phyloP scores from a whole-genome alignment of 75 land plant species.

The Cunninghamia lanceolata region DNA sequence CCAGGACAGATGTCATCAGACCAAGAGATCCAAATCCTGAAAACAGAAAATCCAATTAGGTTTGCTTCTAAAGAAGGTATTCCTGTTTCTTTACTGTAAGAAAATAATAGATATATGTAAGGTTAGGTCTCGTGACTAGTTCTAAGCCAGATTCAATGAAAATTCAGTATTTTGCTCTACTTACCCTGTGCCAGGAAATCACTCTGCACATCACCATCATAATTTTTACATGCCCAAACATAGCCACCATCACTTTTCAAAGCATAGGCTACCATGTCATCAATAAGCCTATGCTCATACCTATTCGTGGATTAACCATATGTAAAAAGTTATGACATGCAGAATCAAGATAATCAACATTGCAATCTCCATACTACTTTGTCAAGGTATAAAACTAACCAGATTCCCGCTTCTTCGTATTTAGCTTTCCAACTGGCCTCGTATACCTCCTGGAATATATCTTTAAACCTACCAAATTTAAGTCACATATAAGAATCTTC shows the following conservation, averaged over 20 bases:
- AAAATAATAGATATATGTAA: neutral
- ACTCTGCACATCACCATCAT: constrained; percentile 99
- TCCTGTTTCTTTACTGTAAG: neutral
- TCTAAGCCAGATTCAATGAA: neutral
- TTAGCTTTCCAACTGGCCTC: constrained; percentile 80
- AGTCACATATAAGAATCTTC: neutral
- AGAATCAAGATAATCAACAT: neutral
- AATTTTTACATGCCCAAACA: constrained; percentile 99
- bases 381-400: constrained; percentile 34
- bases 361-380: neutral
- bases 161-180: neutral
- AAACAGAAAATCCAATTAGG: constrained; percentile 12
- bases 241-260: constrained; percentile 95
- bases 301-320: constrained; percentile 28
- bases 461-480: constrained; percentile 68
- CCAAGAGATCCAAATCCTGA: constrained; percentile 99
- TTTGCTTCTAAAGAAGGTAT: neutral
- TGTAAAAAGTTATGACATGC: neutral
- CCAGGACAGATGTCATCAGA: constrained; percentile 95
- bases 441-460: constrained; percentile 94
- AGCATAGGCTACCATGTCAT: constrained; percentile 99
- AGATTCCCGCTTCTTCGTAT: constrained; percentile 88
- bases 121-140: neutral
- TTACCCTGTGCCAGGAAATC: constrained; percentile 97
- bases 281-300: constrained; percentile 98